These are phyloP conservation scores for Phytophthora sansomeana DNA, from an alignment of 352 stramenopile genomes.

Conservation along the genomic window DNA sequence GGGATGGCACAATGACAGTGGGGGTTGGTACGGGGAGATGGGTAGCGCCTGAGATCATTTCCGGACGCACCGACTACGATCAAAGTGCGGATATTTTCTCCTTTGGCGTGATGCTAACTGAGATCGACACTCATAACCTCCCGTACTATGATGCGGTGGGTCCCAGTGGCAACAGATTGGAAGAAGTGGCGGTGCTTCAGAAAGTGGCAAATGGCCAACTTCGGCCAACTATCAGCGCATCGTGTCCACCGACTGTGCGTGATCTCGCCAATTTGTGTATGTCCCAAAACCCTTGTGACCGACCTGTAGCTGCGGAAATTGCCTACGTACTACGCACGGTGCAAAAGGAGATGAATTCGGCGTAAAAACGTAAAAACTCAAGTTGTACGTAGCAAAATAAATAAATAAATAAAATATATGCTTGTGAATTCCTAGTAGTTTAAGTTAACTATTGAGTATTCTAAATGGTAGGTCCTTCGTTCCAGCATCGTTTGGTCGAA, in stretches of 20 bases:
- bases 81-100: constrained; percentile 64
- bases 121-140: constrained; percentile 64
- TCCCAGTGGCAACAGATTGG: constrained; percentile 30
- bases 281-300: constrained; percentile 33
- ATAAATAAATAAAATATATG: no score
- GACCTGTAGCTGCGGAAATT: constrained; percentile 48
- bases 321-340: constrained; percentile 45
- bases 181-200: constrained; percentile 52
- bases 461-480: no score
- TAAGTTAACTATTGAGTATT: no score
- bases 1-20: constrained; percentile 46
- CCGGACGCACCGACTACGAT: constrained; percentile 59
- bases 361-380: not conserved
- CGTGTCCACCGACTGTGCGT: constrained; percentile 35
- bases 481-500: no score
- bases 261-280: constrained; percentile 51
- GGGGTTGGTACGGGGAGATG: constrained; percentile 67
- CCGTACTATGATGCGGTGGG: constrained; percentile 49
- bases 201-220: constrained; percentile 44
- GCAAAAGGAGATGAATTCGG: constrained; percentile 25
- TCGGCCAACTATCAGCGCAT: constrained; percentile 28
- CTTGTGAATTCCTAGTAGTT: no score
- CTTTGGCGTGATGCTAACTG: constrained; percentile 62
- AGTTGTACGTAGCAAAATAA: no score
- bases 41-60: constrained; percentile 70